Base-by-base conservation (phyloP, 306 rosid species). In the Begonia fuchsioides region DNA sequence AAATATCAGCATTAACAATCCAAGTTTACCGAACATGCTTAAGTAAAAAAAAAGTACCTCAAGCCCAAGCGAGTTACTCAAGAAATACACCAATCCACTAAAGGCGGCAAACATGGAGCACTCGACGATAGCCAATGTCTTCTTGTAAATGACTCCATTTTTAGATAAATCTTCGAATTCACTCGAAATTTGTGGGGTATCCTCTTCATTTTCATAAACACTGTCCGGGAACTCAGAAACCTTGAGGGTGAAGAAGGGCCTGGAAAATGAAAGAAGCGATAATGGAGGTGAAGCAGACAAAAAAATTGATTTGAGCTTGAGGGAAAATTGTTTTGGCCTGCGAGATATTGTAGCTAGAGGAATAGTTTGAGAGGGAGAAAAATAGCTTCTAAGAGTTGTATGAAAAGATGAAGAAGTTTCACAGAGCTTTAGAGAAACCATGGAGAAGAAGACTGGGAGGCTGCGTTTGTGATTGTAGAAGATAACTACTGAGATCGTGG, bases 91-190 rank as follows among this genome's bases (percentile, higher is more conserved):
- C 72, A 90, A 69, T 39, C 98, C 98, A 18, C 86, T 76, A 45
- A 90, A 93, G 3, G 98, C 94, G 40, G 98, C 86, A 50, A 85
- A 82, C 98, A 90, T 90, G 69, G 98, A 81, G 66, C 98, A 90
- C 73, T 90, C 98, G 46, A 90, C 98, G 82, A 90, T 50, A 38
- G 85, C 95, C 47, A 90, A 59, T 8, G 95, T 90, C 57, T 81
- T 82, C 78, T 61, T 68, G 54, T 81, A 85, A 44, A 79, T 77
- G 8, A 32, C 56, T 12, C 98, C 92, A 20, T 72, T 54, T 47
- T 76, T 71, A 12, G 98, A 90, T 38, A 90, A 61, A 62, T 90
- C 95, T 1, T 70, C 72, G 52, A 73, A 39, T 46, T 73, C 76
- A 9, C 52, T 1, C 32, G 72, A 61, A 52, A 49, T 12, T 46